A percentile compares a stretch with the other conserved stretches of the same genome.
These are phyloP conservation scores for Corynascus novoguineensis DNA, from an alignment of 495 filamentous ascomycete species.

Conservation along the genomic window DNA sequence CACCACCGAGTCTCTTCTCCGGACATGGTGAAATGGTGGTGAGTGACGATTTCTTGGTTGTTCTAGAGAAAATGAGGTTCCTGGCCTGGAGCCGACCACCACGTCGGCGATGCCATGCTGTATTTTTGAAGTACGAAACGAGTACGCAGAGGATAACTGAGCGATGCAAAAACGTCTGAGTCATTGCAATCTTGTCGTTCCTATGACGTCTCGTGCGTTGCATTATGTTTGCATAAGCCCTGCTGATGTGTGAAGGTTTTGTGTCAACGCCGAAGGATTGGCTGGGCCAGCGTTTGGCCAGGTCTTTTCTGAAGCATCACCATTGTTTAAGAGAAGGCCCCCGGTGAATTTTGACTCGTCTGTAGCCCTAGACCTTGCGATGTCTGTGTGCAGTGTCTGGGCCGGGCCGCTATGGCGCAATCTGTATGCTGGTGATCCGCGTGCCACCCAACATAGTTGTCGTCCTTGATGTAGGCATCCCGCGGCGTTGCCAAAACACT, in stretches of 20 bases:
- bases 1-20: not conserved
- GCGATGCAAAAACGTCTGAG: not conserved
- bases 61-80: not conserved
- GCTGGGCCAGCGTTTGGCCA: not conserved
- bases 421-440: no score
- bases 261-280: not conserved
- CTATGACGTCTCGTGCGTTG: not conserved
- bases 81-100: not conserved
- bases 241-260: not conserved
- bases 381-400: no score
- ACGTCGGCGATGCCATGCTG: not conserved
- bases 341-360: no score
- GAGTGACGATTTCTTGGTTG: not conserved
- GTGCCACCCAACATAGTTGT: no score
- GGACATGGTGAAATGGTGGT: conserved; percentile 6
- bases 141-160: not conserved
- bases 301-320: no score
- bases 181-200: not conserved
- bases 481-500: no score
- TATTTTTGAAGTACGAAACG: not conserved
- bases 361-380: no score
- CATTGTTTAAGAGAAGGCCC: no score
- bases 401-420: no score
- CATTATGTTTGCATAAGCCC: not conserved
- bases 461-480: no score